Base-by-base conservation (phyloP, 805 yeast species). In the Hanseniaspora clermontiae region DNA sequence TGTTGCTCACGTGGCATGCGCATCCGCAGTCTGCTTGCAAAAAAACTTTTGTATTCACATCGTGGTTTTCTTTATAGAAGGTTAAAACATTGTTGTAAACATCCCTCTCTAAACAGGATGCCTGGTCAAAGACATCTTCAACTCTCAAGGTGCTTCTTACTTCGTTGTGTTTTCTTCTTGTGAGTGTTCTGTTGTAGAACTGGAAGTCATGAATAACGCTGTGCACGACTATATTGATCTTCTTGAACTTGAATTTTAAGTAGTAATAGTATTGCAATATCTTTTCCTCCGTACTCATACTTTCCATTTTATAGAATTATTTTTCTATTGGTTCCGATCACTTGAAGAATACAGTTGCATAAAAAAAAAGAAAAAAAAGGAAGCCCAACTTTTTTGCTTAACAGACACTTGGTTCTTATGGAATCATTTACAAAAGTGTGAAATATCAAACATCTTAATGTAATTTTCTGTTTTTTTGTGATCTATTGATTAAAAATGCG, bases 101-200 rank as follows among this genome's bases (percentile, higher is more conserved):
- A 34, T 50, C 47, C 14, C 14, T 31, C 24, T 50, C 54, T 15
- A 39, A 42, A 12, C 7, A 29, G 9, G 48, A 29, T 9, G 34
- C 24, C 17, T 45, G 36, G 15, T 39, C 37, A 40, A 49, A 49
- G 9, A 49, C 32, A 15, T 49, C 45, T 10, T 49, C 46, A 6
- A 49, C 46, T 39, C 53, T 49, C 29, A 49, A 39, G 6, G 53
- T 24, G 10, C 19, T 31, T 39, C 53, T 27, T 17, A 49, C 12
- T 49, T 49, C 46, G 27, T 39, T 49, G 4, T 27, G 36, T 40
- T 31, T 49, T 49, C 53, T 49, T 39, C 38, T 49, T n/a, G 46
- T 29, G 5, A 49, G 40, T 40, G 53, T 49, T 40, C 40, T 49
- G 20, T 49, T 38, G 31, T 49, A 49, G 9, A 37, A 31, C n/a